A percentile compares a stretch with the other conserved stretches of the same genome.
These are phyloP conservation scores for Teratosphaeria viscida DNA, from an alignment of 2,329 filamentous ascomycete species.

Conservation along the genomic window DNA sequence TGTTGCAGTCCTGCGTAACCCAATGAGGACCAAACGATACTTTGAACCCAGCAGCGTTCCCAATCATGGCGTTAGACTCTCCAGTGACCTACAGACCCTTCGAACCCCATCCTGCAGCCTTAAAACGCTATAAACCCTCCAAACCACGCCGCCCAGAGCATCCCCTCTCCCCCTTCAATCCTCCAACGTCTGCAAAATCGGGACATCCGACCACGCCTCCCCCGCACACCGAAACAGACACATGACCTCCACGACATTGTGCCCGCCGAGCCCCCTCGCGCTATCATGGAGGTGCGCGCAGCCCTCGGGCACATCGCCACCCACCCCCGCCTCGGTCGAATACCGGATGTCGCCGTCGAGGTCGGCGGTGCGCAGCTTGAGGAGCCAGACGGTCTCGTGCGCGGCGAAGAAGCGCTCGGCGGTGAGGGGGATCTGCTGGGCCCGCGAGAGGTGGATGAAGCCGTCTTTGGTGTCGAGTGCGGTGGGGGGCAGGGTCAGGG, in stretches of 20 bases:
- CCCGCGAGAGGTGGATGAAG: slow-evolving; percentile 20
- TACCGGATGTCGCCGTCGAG: neutral
- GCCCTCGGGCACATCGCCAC: neutral
- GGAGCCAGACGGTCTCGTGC: slow-evolving; percentile 12
- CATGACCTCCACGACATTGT: neutral
- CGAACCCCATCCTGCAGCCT: neutral
- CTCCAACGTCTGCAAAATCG: neutral
- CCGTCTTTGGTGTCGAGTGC: slow-evolving; percentile 17
- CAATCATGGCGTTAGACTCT: too few relatives aligned
- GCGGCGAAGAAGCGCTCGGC: slow-evolving; percentile 18
- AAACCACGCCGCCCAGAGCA: too few relatives aligned
- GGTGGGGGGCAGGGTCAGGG: slow-evolving; percentile 14
- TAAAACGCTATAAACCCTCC: neutral
- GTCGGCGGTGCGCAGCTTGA: slow-evolving; percentile 7
- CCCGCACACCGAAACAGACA: neutral
- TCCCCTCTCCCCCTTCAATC: neutral
- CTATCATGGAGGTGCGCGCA: neutral
- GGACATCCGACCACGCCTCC: neutral
- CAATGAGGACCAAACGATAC: neutral
- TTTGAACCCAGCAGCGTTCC: neutral
- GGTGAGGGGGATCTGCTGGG: slow-evolving; percentile 18
- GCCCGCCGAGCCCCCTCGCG: neutral
- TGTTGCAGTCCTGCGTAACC: neutral
- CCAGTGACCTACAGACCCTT: too few relatives aligned
- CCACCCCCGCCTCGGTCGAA: neutral